Evolutionary conservation across 2,329 filamentous ascomycete genomes (phyloP).

Genomic region (Dactylellina leptospora): DNA sequence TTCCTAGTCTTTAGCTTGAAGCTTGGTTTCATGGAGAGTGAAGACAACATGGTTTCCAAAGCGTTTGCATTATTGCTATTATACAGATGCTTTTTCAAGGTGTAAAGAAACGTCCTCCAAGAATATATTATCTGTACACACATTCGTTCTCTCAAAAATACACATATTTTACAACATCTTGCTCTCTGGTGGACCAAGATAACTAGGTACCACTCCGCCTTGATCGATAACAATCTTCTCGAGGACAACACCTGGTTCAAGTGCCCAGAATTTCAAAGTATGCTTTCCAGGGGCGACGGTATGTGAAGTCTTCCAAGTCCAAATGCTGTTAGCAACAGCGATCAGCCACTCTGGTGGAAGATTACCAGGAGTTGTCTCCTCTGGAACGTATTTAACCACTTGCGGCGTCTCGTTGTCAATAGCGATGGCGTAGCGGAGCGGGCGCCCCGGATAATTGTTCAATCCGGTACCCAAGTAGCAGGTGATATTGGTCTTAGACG

Average conservation of each 20-base stretch:
- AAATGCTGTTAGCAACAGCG: constrained; percentile 65
- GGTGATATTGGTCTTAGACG: constrained; percentile 62
- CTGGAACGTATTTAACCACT: constrained; percentile 62
- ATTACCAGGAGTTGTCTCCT: constrained; percentile 60
- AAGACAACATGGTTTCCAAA: too few relatives aligned
- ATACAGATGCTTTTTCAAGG: neutral
- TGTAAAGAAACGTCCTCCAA: neutral
- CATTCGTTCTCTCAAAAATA: constrained; percentile 10
- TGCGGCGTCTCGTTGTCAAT: constrained; percentile 62
- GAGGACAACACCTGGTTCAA: constrained; percentile 63
- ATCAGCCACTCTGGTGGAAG: constrained; percentile 64
- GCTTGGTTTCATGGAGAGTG: too few relatives aligned
- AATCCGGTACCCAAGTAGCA: constrained; percentile 65
- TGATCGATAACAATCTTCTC: constrained; percentile 59
- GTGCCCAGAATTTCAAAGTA: constrained; percentile 62
- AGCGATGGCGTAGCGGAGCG: constrained; percentile 65
- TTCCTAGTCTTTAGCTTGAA: too few relatives aligned
- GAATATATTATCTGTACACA: neutral
- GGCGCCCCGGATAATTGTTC: constrained; percentile 65
- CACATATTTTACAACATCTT: constrained; percentile 54
- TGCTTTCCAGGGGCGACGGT: constrained; percentile 61
- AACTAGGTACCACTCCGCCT: constrained; percentile 58
- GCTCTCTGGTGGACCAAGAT: constrained; percentile 60
- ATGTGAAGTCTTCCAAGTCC: constrained; percentile 62
- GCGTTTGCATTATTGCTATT: neutral